Evolutionary conservation across 768 basidiomycete species (phyloP).

Genomic region (Suillus tomentosus): DNA sequence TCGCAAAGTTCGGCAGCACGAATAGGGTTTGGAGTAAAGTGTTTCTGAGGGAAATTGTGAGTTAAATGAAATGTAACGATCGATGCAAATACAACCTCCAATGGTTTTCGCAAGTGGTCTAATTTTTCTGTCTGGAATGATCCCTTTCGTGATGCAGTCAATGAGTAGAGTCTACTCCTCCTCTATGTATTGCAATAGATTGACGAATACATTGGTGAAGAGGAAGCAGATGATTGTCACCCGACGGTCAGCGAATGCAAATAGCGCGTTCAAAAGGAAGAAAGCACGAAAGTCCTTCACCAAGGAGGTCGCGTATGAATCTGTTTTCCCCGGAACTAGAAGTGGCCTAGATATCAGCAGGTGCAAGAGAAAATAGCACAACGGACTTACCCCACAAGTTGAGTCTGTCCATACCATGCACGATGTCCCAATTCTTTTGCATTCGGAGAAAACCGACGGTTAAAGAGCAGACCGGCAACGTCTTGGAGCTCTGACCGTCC

Average conservation of each 20-base stretch:
- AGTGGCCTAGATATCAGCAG: not conserved
- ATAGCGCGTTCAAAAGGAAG: slow-evolving; percentile 13
- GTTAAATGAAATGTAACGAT: not conserved
- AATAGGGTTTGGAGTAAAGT: slow-evolving; percentile 14
- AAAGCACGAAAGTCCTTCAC: slow-evolving; percentile 15
- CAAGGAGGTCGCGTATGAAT: slow-evolving; percentile 22
- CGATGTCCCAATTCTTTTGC: not conserved
- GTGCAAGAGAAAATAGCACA: no score
- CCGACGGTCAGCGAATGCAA: slow-evolving; percentile 9
- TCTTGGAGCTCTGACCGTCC: not conserved
- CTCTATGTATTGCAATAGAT: slow-evolving; percentile 11
- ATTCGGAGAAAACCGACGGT: not conserved
- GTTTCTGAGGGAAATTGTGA: not conserved
- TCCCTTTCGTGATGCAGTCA: slow-evolving; percentile 12
- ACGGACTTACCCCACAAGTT: not conserved
- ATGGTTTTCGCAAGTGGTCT: not conserved
- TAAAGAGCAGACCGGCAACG: not conserved
- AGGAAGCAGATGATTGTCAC: slow-evolving; percentile 3
- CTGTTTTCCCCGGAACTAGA: slow-evolving; percentile 19
- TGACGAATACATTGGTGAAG: slow-evolving; percentile 7
- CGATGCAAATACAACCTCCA: not conserved
- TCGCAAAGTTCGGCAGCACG: slow-evolving; percentile 13
- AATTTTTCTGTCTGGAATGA: slow-evolving; percentile 11
- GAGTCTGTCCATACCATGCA: not conserved
- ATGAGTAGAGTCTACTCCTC: slow-evolving; percentile 11